Percentiles rank a stretch among this genome's conserved stretches.
Conservation (phyloP, 352 stramenopile genomes). For the Phytophthora sojae region DNA sequence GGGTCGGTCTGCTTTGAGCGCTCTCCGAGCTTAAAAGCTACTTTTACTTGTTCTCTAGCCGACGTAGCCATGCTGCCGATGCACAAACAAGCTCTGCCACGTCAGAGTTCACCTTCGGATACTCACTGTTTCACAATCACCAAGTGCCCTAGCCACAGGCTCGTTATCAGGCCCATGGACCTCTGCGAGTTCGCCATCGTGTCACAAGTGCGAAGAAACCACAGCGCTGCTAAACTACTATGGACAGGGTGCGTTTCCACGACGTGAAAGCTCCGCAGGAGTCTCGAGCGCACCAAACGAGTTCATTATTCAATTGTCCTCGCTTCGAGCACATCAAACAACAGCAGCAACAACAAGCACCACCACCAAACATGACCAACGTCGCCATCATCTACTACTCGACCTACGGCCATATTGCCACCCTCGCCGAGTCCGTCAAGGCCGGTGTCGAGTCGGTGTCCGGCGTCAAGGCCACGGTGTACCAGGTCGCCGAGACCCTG, state of each 20-base stretch:
- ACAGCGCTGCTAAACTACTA: background rate
- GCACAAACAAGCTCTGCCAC: background rate
- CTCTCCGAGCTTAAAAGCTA: background rate
- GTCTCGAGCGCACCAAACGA: background rate
- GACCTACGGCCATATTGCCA: conserved; percentile 86
- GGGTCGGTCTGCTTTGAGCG: background rate
- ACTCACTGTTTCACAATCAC: background rate
- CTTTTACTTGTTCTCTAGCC: background rate
- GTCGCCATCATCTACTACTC: conserved; percentile 90
- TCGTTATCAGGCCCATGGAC: background rate
- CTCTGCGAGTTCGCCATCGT: background rate
- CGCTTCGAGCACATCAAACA: conserved; percentile 1
- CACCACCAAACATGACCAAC: conserved; percentile 64
- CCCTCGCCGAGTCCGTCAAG: conserved; percentile 80
- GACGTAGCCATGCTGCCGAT: conserved; percentile 3
- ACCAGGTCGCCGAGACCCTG: conserved; percentile 85
- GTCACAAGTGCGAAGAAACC: background rate
- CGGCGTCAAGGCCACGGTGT: conserved; percentile 70
- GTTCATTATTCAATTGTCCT: conserved; percentile 2
- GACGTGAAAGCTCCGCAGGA: background rate
- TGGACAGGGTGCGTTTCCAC: background rate
- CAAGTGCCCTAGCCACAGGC: background rate
- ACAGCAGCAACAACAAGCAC: conserved; percentile 35
- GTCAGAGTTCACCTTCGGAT: background rate
- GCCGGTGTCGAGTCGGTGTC: conserved; percentile 70